These are phyloP conservation scores for Botrytis paeoniae DNA, from an alignment of 2,329 filamentous ascomycete genomes.

Conservation along the genomic window DNA sequence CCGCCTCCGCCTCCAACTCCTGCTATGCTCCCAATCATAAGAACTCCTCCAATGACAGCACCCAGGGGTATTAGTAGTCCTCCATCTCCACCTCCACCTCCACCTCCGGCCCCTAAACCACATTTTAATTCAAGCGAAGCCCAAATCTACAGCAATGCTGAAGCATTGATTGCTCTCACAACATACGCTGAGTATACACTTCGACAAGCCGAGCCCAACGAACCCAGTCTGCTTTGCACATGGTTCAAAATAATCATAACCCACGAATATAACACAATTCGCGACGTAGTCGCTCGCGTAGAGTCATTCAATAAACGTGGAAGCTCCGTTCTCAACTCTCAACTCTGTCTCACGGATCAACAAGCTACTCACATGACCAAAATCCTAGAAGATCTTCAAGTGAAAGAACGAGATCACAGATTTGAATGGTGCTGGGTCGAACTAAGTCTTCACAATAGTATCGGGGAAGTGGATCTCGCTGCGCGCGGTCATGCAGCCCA, in stretches of 20 bases:
- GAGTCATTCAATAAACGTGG: conserved; percentile 19
- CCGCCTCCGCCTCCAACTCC: neutral
- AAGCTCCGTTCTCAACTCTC: conserved; percentile 23
- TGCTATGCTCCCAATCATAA: neutral
- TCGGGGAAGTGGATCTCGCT: conserved; percentile 10
- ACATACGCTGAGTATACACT: conserved; percentile 29
- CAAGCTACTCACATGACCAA: conserved; percentile 28
- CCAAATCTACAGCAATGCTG: conserved; percentile 20
- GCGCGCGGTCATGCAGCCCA: neutral
- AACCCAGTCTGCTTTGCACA: neutral
- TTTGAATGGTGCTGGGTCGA: conserved; percentile 33
- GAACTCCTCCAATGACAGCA: neutral
- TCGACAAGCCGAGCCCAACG: conserved; percentile 17
- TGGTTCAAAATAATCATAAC: conserved; percentile 25
- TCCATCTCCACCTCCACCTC: neutral
- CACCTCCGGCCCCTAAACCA: neutral
- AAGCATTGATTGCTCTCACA: conserved; percentile 24
- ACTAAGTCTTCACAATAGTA: conserved; percentile 24
- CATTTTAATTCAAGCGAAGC: conserved; percentile 11
- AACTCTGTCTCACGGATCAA: conserved; percentile 26
- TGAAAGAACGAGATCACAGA: conserved; percentile 23
- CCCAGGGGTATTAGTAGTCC: neutral
- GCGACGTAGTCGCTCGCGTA: conserved; percentile 19
- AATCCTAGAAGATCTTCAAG: conserved; percentile 28
- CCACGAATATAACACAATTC: conserved; percentile 19